Evolutionary conservation across 1,284 basidiomycete genomes (phyloP), one percentile per base, ranked within the genome.

Genomic region (Tranzscheliella williamsii): DNA sequence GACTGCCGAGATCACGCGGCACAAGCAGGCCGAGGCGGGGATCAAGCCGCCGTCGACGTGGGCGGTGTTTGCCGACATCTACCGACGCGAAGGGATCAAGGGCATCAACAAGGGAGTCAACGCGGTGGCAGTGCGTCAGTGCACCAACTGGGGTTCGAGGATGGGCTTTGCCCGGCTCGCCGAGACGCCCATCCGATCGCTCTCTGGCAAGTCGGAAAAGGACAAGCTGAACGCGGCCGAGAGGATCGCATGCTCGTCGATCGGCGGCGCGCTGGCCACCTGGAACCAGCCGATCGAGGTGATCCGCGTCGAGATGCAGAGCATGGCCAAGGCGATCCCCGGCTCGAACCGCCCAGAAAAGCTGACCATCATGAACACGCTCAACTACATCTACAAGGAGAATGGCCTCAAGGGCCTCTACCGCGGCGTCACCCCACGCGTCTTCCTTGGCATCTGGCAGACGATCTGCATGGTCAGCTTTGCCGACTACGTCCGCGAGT

Each of bases 251-350:
- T 85, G 92, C 17, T 91, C 90, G n/a, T 86, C 88, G 0, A 84
- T 97, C 62, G 94, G 82, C 23, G 95, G 95, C 79, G 93, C 95
- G 36, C 82, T 98, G 44, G 94, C 90, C 13, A 96, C 92, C 37
- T 99, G 95, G 95, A 99, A 99, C 80, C 95, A 99, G 80, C 95
- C 95, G 34, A 98, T 98, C 69, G 95, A 99, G 81, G 91, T 95
- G 62, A 84, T 94, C 61, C 87, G 91, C 50, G 90, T 94, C 29
- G 91, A 94, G 89, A 98, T 99, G 95, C 95, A 99, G 85, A 94
- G 91, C 36, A 95, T 97, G 87, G 86, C 90, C 29, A 97, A 97
- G 72, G 82, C 83, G 26, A 85, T 86, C 43, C 83, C 30, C 18
- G 83, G 83, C 63, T 81, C 83, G 34, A 90, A 90, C 76, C 86